Conservation (phyloP, 1,139 yeast species). For the Nakaseomyces bracarensis region DNA sequence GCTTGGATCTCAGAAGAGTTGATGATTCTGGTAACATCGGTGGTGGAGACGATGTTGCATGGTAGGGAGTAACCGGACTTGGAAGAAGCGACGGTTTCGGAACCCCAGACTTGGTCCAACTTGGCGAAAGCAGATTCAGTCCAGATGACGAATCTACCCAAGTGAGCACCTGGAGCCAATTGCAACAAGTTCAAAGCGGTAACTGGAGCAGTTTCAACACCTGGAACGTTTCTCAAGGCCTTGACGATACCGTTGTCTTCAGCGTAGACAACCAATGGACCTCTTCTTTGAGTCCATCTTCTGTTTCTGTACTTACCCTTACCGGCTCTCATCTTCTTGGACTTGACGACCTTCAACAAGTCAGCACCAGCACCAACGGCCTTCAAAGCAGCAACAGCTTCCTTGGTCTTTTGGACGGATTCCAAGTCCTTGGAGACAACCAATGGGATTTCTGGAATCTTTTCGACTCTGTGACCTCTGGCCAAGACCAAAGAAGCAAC, state of each 20-base stretch:
- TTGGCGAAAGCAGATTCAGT: constrained; percentile 97
- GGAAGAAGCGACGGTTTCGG: constrained; percentile 75
- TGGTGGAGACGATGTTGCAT: constrained; percentile 84
- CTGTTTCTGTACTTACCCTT: constrained; percentile 99
- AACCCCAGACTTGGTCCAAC: constrained; percentile 95
- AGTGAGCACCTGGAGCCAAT: constrained; percentile 99
- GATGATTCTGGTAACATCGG: constrained; percentile 95
- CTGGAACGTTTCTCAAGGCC: constrained; percentile 99
- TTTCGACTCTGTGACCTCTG: constrained; percentile 99
- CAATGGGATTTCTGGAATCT: constrained; percentile 96
- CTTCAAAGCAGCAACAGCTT: constrained; percentile 96
- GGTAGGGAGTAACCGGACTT: constrained; percentile 92
- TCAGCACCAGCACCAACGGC: constrained; percentile 99
- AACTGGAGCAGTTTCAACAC: constrained; percentile 96
- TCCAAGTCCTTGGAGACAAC: constrained; percentile 93
- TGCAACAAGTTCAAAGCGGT: constrained; percentile 91
- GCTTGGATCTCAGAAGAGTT: constrained; percentile 99
- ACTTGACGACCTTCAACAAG: constrained; percentile 94
- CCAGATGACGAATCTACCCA: constrained; percentile 99
- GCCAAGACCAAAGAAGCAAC: constrained; percentile 98
- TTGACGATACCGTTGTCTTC: constrained; percentile 96
- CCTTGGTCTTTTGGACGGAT: constrained; percentile 93
- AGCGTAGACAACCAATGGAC: constrained; percentile 98
- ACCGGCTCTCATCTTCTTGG: constrained; percentile 99
- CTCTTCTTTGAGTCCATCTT: constrained; percentile 99